Conservation (phyloP, 352 stramenopile species). For the Globisporangium radiosum region DNA sequence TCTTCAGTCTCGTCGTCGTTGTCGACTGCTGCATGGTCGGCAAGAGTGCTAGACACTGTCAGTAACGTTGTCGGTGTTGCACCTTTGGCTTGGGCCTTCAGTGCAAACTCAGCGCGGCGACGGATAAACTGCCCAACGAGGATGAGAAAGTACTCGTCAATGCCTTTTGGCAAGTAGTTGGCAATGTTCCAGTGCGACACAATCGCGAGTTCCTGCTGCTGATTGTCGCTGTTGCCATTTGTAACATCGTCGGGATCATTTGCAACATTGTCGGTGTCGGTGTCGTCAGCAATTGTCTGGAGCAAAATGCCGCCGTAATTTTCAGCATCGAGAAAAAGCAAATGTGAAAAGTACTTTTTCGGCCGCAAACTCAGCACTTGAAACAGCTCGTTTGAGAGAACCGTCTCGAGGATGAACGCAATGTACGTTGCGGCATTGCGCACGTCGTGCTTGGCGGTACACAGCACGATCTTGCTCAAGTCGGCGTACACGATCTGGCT, state of each 20-base stretch:
- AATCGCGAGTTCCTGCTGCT: constrained; percentile 45
- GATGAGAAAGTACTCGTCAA: constrained; percentile 85
- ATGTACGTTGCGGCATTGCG: constrained; percentile 91
- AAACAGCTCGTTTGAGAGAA: constrained; percentile 81
- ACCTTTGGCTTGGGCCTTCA: constrained; percentile 19
- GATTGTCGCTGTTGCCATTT: constrained; percentile 20
- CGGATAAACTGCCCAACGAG: constrained; percentile 88
- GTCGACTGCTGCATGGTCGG: constrained; percentile 14
- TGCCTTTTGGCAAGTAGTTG: constrained; percentile 74
- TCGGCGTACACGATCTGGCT: constrained; percentile 92
- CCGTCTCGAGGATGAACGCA: constrained; percentile 92
- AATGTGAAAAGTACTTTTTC: constrained; percentile 85
- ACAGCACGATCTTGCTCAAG: constrained; percentile 67
- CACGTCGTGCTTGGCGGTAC: constrained; percentile 65
- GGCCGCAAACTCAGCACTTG: constrained; percentile 71
- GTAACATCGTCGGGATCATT: constrained; percentile 17
- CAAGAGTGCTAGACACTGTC: background rate
- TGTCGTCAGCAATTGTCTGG: constrained; percentile 14
- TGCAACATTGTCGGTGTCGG: background rate
- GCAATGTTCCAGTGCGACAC: constrained; percentile 88
- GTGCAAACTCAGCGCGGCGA: constrained; percentile 55
- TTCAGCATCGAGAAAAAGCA: constrained; percentile 94
- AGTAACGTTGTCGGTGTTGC: background rate
- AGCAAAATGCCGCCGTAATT: constrained; percentile 94
- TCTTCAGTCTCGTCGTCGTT: constrained; percentile 29